phyloP scores from a whole-genome alignment of 164 flowering plant species.

The Stephania japonica region DNA sequence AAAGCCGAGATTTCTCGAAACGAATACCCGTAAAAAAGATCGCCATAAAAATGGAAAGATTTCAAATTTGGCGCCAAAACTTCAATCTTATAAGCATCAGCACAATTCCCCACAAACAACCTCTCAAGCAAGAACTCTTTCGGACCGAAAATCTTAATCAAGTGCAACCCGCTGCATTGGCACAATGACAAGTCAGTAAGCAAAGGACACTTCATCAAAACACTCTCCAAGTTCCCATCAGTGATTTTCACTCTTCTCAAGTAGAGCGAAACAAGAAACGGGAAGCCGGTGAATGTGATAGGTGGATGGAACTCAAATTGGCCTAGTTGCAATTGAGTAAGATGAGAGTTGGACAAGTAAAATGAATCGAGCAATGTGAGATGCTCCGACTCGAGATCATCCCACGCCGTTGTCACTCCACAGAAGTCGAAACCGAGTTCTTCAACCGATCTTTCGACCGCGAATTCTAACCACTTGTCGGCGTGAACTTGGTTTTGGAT shows the following conservation, averaged over 20 bases:
- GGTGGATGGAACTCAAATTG: constrained; percentile 7
- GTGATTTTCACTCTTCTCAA: constrained; percentile 3
- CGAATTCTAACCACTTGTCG: constrained; percentile 13
- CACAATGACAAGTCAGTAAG: constrained; percentile 7
- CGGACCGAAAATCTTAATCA: constrained; percentile 7
- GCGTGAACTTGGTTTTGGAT: not conserved
- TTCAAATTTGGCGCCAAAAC: constrained; percentile 7
- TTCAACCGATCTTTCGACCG: constrained; percentile 1
- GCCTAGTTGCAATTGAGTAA: constrained; percentile 3
- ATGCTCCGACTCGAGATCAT: not conserved
- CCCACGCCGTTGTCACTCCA: not conserved
- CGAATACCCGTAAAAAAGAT: not conserved
- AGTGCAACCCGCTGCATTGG: not conserved
- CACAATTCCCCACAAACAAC: constrained; percentile 7
- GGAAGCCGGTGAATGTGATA: constrained; percentile 5
- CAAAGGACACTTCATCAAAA: constrained; percentile 1
- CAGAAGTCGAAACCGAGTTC: constrained; percentile 9
- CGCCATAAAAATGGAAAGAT: constrained; percentile 2
- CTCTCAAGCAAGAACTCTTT: constrained; percentile 5
- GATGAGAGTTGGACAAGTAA: constrained; percentile 1
- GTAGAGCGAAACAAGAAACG: constrained; percentile 10
- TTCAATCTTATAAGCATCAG: not conserved
- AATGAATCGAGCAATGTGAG: constrained; percentile 2
- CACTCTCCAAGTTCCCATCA: not conserved
- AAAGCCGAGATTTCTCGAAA: not conserved